Evolutionary conservation across 805 yeast species (phyloP).

Genomic region (Isabelozyma rhagii): DNA sequence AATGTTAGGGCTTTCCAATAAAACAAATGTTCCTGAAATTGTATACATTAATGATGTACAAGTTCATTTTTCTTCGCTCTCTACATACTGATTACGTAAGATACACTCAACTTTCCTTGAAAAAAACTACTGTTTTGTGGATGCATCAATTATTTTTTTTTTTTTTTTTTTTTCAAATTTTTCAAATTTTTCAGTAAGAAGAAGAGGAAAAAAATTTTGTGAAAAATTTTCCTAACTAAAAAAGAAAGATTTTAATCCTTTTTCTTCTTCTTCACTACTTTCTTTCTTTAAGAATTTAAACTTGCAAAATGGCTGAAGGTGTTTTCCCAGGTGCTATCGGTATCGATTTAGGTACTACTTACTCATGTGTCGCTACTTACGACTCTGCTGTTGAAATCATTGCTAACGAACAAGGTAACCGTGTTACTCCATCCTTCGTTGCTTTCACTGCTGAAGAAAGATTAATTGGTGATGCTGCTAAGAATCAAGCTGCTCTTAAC

Average conservation of each 20-base stretch:
- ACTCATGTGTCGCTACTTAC: conserved; percentile 50
- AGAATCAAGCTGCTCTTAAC: conserved; percentile 50
- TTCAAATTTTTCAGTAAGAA: background rate
- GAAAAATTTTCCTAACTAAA: conserved; percentile 7
- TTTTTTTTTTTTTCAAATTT: background rate
- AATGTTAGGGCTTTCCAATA: too few species aligned
- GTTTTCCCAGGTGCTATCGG: conserved; percentile 89
- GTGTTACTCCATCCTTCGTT: conserved; percentile 50
- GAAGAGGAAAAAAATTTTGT: conserved; percentile 3
- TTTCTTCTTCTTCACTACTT: conserved; percentile 2
- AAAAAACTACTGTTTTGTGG: background rate
- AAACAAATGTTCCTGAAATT: too few species aligned
- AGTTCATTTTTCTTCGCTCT: too few species aligned
- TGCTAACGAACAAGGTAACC: conserved; percentile 52
- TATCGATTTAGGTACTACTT: conserved; percentile 52
- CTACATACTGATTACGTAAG: too few species aligned
- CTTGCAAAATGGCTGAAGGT: conserved; percentile 83
- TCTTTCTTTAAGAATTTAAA: conserved; percentile 4
- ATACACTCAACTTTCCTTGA: too few species aligned
- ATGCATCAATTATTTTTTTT: background rate
- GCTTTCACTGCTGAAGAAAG: conserved; percentile 48
- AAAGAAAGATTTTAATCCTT: conserved; percentile 1
- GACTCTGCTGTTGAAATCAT: conserved; percentile 49
- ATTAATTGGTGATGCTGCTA: conserved; percentile 51
- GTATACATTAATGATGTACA: too few species aligned